Evolutionary conservation across 108 stramenopile species (phyloP).

Genomic region (Asterionellopsis glacialis): DNA sequence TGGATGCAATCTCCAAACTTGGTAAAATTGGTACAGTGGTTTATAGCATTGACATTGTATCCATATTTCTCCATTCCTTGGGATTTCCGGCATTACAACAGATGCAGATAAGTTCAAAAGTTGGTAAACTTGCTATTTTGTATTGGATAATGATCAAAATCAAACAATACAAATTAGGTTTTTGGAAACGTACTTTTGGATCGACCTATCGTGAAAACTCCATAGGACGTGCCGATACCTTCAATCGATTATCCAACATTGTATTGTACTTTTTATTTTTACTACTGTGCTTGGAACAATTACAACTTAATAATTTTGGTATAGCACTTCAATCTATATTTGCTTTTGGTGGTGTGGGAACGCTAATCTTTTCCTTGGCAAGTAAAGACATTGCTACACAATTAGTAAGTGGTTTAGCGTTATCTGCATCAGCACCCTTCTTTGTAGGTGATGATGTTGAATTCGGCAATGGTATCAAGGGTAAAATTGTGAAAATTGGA

Average conservation of each 20-base stretch:
- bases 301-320: slow-evolving; percentile 16
- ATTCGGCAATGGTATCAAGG: slow-evolving; percentile 54
- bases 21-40: not conserved
- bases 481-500: slow-evolving; percentile 41
- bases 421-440: slow-evolving; percentile 49
- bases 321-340: slow-evolving; percentile 39
- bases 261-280: slow-evolving; percentile 19
- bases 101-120: not conserved
- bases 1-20: not conserved
- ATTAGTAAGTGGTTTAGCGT: slow-evolving; percentile 51
- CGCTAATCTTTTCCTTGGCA: slow-evolving; percentile 47
- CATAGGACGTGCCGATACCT: not conserved
- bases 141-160: not conserved
- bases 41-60: not conserved
- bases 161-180: too few species aligned
- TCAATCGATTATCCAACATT: slow-evolving; percentile 5
- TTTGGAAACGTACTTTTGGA: not conserved
- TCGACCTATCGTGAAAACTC: not conserved
- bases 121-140: not conserved
- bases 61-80: not conserved
- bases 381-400: slow-evolving; percentile 14
- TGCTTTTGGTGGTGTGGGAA: slow-evolving; percentile 55
- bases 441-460: slow-evolving; percentile 49
- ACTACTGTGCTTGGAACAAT: slow-evolving; percentile 26
- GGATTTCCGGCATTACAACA: not conserved